Conservation (phyloP, 2,329 filamentous ascomycete genomes). For the Hypocrella siamensis region DNA sequence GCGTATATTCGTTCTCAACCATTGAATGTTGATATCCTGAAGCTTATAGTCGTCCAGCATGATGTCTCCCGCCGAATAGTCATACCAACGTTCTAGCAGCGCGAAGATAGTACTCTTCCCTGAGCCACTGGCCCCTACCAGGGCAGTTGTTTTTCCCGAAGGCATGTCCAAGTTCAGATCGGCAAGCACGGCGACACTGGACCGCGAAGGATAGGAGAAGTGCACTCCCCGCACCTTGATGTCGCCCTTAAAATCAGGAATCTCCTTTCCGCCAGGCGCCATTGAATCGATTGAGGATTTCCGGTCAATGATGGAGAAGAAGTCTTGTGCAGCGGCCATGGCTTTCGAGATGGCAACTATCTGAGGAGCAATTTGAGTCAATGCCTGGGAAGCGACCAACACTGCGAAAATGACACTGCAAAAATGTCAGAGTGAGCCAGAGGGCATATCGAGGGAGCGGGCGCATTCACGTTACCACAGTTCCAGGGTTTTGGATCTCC, state of each 20-base stretch:
- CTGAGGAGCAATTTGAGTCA: conserved; percentile 32
- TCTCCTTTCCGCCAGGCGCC: conserved; percentile 15
- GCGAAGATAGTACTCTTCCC: conserved; percentile 44
- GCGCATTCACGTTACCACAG: conserved; percentile 27
- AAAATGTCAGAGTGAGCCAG: conserved; percentile 17
- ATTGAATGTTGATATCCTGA: conserved; percentile 42
- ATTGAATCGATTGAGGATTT: conserved; percentile 26
- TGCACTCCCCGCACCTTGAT: conserved; percentile 31
- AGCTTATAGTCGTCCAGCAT: conserved; percentile 27
- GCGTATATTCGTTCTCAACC: conserved; percentile 45
- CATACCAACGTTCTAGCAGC: conserved; percentile 45
- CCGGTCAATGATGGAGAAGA: conserved; percentile 33
- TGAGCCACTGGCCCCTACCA: conserved; percentile 41
- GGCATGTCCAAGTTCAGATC: conserved; percentile 1
- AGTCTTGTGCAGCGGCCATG: conserved; percentile 26
- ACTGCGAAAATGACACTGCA: conserved; percentile 29
- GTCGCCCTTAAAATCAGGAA: conserved; percentile 20
- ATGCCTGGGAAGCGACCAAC: conserved; percentile 25
- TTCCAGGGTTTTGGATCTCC: conserved; percentile 27
- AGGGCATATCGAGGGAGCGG: conserved; percentile 18
- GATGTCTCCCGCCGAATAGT: conserved; percentile 27
- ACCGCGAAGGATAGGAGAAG: conserved; percentile 21
- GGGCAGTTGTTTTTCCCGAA: conserved; percentile 29
- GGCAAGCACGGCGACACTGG: neutral
- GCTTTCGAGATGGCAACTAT: conserved; percentile 28